phyloP scores from a whole-genome alignment of 1,139 yeast genomes.

The Protomyces pachydermus region DNA sequence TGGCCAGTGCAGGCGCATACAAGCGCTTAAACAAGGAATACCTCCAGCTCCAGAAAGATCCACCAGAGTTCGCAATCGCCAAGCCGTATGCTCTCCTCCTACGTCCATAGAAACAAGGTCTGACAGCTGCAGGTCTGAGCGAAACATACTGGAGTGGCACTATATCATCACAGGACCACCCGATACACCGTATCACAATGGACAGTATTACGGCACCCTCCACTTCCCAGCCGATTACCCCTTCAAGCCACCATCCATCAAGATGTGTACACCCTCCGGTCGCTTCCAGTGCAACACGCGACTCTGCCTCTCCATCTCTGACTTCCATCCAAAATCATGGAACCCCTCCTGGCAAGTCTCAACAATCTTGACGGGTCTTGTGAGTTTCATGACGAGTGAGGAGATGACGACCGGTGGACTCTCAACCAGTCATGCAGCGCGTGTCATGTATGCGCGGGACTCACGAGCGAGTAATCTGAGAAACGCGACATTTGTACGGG shows the following conservation, averaged over 20 bases:
- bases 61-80: constrained; percentile 24
- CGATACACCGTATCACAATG: constrained; percentile 73
- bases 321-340: constrained; percentile 91
- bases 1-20: constrained; percentile 16
- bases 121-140: constrained; percentile 42
- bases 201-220: constrained; percentile 85
- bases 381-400: constrained; percentile 74
- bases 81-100: neutral
- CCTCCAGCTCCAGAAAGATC: constrained; percentile 16
- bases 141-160: constrained; percentile 69
- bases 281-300: constrained; percentile 73
- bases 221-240: constrained; percentile 85
- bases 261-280: constrained; percentile 84
- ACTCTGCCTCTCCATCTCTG: constrained; percentile 82
- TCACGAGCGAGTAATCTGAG: constrained; percentile 63
- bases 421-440: constrained; percentile 49
- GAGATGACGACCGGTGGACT: constrained; percentile 54
- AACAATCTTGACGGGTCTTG: constrained; percentile 74
- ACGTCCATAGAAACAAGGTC: neutral
- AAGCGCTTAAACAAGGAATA: constrained; percentile 20
- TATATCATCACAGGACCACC: constrained; percentile 82
- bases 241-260: constrained; percentile 84
- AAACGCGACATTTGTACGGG: constrained; percentile 52
- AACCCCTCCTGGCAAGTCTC: constrained; percentile 93
- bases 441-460: constrained; percentile 47